A percentile compares a stretch with the other conserved stretches of the same genome.
Evolutionary conservation across 129 eudicot species (phyloP).

Genomic region (Helianthus annuus): HanXRQr2.0-SUNRISE NC_035447.2:61293561-61294060

Average conservation of each 20-base stretch:
- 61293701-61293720: too few relatives aligned
- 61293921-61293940: conserved; percentile 45
- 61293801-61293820: conserved; percentile 10
- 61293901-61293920: conserved; percentile 16
- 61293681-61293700: too few relatives aligned
- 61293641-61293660: too few relatives aligned
- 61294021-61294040: conserved; percentile 68
- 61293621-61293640: too few relatives aligned
- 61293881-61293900: conserved; percentile 1
- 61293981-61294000: conserved; percentile 96
- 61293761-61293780: background rate
- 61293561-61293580: too few relatives aligned
- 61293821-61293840: background rate
- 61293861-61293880: background rate
- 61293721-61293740: too few relatives aligned
- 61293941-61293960: conserved; percentile 70
- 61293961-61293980: conserved; percentile 77
- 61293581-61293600: too few relatives aligned
- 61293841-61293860: conserved; percentile 21
- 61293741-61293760: background rate
- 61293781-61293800: conserved; percentile 10
- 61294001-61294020: conserved; percentile 59
- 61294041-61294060: conserved; percentile 14
- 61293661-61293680: too few relatives aligned
- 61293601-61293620: too few relatives aligned